Evolutionary conservation across 2,329 filamentous ascomycete species (phyloP), one percentile per base, ranked within the genome.

Genomic region (Fusarium sp.): DNA sequence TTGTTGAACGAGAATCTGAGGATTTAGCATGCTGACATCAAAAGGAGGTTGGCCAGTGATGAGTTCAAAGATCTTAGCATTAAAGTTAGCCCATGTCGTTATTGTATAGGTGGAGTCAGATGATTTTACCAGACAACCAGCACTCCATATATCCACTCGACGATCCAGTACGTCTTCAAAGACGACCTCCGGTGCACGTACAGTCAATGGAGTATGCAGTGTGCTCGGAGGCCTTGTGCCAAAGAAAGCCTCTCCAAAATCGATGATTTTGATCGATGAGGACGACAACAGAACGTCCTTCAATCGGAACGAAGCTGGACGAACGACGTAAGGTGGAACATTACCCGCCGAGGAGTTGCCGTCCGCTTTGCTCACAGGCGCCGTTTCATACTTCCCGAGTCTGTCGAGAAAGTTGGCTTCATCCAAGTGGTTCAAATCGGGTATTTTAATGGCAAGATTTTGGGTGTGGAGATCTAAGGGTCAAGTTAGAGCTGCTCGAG

Each of bases 41-140:
- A 74, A 74, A 2, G 69, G 71, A 22, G 72, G 61, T 22, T 73
- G 73, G 1, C 72, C 73, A 2, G 72, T 69, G n/a, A 71, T 24
- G 5, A 74, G 66, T 57, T 74, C 72, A 17, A 74, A 74, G 2
- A 74, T 21, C 73, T 72, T 21, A 13, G 9, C 21, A 33, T 1
- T 5, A 10, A 5, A 13, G n/a, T 71, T 46, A 67, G 56, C 14
- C 14, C 10, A 9, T 22, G 10, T 26, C 9, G 24, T 15, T 6
- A 13, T 0, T 5, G 3, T 55, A 3, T 6, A 24, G n/a, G 0
- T 9, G 2, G 15, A 38, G 10, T 19, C 11, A 13, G 13, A n/a
- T 10, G 14, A 14, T 21, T 46, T 50, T 66, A 75, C 69, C 50
- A 74, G 10, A 34, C 73, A 75, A 0, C 61, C 70, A 7, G 56